Percentiles rank a stretch among this genome's conserved stretches.
Evolutionary conservation across 139 green algal genomes (phyloP).

Genomic region (Trebouxia sp.): DNA sequence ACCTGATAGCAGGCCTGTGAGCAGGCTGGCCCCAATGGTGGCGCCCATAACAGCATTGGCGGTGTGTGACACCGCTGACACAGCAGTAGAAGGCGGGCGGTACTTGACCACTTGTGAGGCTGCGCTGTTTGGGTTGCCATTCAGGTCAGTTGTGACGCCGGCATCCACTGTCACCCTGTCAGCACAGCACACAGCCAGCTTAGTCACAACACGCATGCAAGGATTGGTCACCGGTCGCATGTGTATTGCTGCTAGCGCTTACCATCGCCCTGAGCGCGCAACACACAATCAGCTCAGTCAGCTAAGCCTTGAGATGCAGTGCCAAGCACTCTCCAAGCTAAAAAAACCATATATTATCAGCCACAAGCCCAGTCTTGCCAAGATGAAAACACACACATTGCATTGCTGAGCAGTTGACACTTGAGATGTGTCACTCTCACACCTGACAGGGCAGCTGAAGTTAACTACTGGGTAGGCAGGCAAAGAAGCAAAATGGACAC

Average conservation of each 20-base stretch:
- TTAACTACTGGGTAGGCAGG: not conserved
- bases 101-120: slow-evolving; percentile 33
- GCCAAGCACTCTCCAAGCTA: not conserved
- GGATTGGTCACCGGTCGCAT: not conserved
- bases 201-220: not conserved
- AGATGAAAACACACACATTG: not conserved
- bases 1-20: slow-evolving; percentile 9
- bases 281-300: no score
- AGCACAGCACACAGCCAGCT: not conserved
- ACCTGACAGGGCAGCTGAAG: no score
- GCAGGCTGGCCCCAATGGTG: slow-evolving; percentile 25
- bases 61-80: slow-evolving; percentile 7
- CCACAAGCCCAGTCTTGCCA: not conserved
- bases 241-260: not conserved
- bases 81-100: not conserved
- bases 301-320: not conserved
- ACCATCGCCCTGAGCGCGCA: not conserved
- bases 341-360: not conserved
- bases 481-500: not conserved
- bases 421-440: no score
- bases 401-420: no score
- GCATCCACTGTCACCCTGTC: slow-evolving; percentile 32
- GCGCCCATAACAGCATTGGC: slow-evolving; percentile 37
- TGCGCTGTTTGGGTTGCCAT: slow-evolving; percentile 38
- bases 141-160: slow-evolving; percentile 35